A percentile compares a stretch with the other conserved stretches of the same genome.
phyloP scores from a whole-genome alignment of 2,329 filamentous ascomycete species.

The Pseudogymnoascus pannorum region DNA sequence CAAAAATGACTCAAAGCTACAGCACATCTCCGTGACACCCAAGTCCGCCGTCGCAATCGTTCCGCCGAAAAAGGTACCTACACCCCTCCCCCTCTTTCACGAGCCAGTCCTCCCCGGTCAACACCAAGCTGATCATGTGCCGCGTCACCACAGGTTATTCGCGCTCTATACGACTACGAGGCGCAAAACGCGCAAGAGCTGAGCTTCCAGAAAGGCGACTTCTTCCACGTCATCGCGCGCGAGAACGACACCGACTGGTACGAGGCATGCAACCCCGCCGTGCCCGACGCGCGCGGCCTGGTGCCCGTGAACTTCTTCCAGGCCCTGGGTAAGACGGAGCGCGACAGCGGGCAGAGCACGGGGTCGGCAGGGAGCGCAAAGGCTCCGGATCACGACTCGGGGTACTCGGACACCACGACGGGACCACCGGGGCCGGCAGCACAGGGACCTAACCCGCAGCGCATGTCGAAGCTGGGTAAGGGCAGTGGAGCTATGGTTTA shows the following conservation, averaged over 20 bases:
- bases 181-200: conserved; percentile 71
- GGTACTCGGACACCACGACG: conserved; percentile 60
- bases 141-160: conserved; percentile 67
- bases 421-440: conserved; percentile 30
- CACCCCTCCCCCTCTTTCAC: not conserved
- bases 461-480: conserved; percentile 37
- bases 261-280: conserved; percentile 90
- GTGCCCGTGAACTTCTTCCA: conserved; percentile 95
- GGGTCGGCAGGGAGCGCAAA: conserved; percentile 44
- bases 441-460: conserved; percentile 21
- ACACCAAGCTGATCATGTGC: not conserved
- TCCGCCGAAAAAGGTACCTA: conserved; percentile 62
- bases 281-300: conserved; percentile 79
- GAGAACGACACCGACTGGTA: conserved; percentile 97
- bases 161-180: conserved; percentile 88
- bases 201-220: conserved; percentile 89
- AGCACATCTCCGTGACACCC: conserved; percentile 59
- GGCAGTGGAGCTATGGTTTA: conserved; percentile 86
- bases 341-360: conserved; percentile 73
- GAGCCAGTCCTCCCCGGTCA: not conserved
- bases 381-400: conserved; percentile 78
- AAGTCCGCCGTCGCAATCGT: conserved; percentile 65
- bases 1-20: conserved; percentile 51
- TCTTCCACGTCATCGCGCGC: conserved; percentile 94
- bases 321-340: conserved; percentile 80